A percentile compares a stretch with the other conserved stretches of the same genome.
phyloP scores from a whole-genome alignment of 2,329 filamentous ascomycete genomes.

The Ascochyta fabae region DNA sequence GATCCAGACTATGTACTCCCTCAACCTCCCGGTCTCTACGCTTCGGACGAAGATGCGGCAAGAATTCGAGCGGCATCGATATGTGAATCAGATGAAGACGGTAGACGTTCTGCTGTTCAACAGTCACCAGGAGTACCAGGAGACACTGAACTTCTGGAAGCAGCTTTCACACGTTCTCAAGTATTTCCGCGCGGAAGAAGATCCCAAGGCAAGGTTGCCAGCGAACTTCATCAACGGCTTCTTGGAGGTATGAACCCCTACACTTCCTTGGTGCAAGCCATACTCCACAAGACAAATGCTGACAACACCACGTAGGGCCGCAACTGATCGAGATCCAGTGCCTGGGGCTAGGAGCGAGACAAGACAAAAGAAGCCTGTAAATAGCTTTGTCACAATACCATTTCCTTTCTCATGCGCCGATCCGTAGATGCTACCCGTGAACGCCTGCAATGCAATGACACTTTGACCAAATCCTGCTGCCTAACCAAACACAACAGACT shows the following conservation, averaged over 20 bases:
- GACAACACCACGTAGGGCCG: conserved; percentile 41
- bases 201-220: conserved; percentile 76
- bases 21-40: conserved; percentile 84
- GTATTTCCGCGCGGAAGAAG: conserved; percentile 91
- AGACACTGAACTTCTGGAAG: conserved; percentile 99
- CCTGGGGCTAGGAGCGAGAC: conserved; percentile 12
- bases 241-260: conserved; percentile 73
- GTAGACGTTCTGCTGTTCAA: conserved; percentile 91
- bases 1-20: conserved; percentile 95
- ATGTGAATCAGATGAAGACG: conserved; percentile 84
- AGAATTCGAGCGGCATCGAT: conserved; percentile 96
- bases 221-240: conserved; percentile 93
- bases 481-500: not conserved
- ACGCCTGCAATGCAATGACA: conserved; percentile 43
- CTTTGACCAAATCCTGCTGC: not conserved
- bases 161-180: conserved; percentile 94
- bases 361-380: conserved; percentile 37
- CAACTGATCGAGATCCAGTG: conserved; percentile 36
- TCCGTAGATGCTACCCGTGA: conserved; percentile 28
- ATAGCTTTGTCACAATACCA: conserved; percentile 47
- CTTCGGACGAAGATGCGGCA: conserved; percentile 94
- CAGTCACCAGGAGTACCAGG: conserved; percentile 94
- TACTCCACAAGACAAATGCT: not conserved
- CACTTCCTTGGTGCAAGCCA: not conserved
- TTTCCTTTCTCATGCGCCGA: conserved; percentile 41